Base-by-base conservation (phyloP, 2,329 filamentous ascomycete species). In the Xylariaceae sp. region DNA sequence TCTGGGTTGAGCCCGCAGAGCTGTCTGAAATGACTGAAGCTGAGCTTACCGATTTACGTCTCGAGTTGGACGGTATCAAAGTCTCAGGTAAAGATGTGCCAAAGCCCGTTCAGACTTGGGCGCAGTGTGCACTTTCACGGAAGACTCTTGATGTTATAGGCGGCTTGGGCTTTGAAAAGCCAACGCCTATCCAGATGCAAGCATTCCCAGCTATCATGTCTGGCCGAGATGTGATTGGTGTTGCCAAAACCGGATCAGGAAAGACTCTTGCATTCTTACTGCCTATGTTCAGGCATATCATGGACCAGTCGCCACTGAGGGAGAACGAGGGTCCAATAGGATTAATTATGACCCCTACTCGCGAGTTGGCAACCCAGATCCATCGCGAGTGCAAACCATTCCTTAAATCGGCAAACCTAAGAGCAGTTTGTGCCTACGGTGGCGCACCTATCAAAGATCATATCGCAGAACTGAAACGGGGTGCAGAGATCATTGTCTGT, bases 211-310 rank as follows among this genome's bases (percentile, higher is more conserved):
- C 92, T 8, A 91, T 97, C 68, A 97, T 98, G 91, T 96, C 93
- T 24, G 95, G 95, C 8, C 87, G 92, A 65, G 95, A 99, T 78
- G 90, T 97, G 33, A 92, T 99, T 62, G 95, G 93, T 64, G 92
- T 99, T 50, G 95, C 95, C 16, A 98, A 98, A 78, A 99, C 95
- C 23, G 95, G 95, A 4, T 98, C 95, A 23, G 95, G 95, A 72
- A 99, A 99, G 78, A 99, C 95, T 0, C 87, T 98, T 67, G 95
- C 95, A 5, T 99, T 98, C 72, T 78, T 96, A 26, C 83, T 99
- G 40, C 95, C 95, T 33, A 97, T 98, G 92, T 97, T 99, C 73
- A 87, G 95, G 53, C 95, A 99, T 73, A 96, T 98, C 77, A 95
- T 94, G 74, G 95, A 98, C 69, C 95, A 99, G 72, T 82, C 87